phyloP scores from a whole-genome alignment of 129 eudicot genomes.

The Helianthus annuus region DNA sequence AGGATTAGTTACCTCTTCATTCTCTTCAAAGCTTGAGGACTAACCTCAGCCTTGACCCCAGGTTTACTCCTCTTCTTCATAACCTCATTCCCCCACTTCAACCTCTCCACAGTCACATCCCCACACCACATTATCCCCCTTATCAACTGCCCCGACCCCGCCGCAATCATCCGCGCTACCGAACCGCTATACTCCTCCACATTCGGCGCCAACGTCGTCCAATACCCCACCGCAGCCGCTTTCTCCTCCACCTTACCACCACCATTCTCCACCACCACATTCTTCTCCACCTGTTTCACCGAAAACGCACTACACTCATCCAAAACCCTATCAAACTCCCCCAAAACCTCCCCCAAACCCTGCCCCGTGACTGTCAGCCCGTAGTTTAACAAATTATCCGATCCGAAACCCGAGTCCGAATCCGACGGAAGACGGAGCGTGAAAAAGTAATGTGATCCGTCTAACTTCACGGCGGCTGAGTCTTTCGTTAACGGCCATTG shows the following conservation, averaged over 20 bases:
- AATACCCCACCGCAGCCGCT: slow-evolving; percentile 59
- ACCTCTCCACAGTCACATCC: slow-evolving; percentile 81
- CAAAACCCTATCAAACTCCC: slow-evolving; percentile 57
- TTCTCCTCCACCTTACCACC: slow-evolving; percentile 51
- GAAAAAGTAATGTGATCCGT: slow-evolving; percentile 77
- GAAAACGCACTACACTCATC: slow-evolving; percentile 68
- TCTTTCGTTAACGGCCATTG: slow-evolving; percentile 89
- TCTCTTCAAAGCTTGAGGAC: slow-evolving; percentile 62
- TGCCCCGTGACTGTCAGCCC: slow-evolving; percentile 70
- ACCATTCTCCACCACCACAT: slow-evolving; percentile 43
- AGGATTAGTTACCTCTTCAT: slow-evolving; percentile 53
- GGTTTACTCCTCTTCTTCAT: slow-evolving; percentile 54
- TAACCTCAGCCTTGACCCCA: slow-evolving; percentile 46
- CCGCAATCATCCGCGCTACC: slow-evolving; percentile 72
- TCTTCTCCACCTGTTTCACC: slow-evolving; percentile 54
- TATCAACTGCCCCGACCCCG: slow-evolving; percentile 78
- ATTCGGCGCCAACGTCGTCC: slow-evolving; percentile 93
- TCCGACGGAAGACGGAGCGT: slow-evolving; percentile 55
- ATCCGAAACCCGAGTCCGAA: slow-evolving; percentile 13
- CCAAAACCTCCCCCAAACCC: slow-evolving; percentile 49
- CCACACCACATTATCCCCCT: slow-evolving; percentile 99
- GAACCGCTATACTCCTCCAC: slow-evolving; percentile 86
- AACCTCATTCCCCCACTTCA: slow-evolving; percentile 83
- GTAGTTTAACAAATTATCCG: slow-evolving; percentile 54
- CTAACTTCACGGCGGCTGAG: slow-evolving; percentile 79